Conservation (phyloP, 768 basidiomycete genomes). For the Amanita muscaria region DNA sequence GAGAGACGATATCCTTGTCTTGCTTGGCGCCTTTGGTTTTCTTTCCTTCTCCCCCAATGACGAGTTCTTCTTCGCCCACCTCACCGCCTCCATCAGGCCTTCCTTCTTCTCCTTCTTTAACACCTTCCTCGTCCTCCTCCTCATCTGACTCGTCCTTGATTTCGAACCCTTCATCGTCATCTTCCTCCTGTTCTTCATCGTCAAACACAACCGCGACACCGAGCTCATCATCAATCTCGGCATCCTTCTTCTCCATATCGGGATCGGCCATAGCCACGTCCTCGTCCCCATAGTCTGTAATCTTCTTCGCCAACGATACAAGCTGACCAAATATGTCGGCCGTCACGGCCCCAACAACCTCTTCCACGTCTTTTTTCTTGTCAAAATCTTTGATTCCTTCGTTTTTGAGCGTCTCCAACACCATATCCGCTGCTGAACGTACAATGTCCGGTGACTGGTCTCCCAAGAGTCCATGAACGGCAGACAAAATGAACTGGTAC, state of each 20-base stretch:
- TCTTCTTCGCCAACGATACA: constrained; percentile 81
- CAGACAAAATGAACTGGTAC: constrained; percentile 83
- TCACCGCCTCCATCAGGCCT: constrained; percentile 37
- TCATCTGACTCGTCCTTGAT: constrained; percentile 76
- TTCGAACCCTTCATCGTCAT: constrained; percentile 85
- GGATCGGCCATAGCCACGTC: constrained; percentile 75
- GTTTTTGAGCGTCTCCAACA: constrained; percentile 82
- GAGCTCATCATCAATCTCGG: constrained; percentile 89
- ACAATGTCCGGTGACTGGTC: constrained; percentile 96
- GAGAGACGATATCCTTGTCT: constrained; percentile 76
- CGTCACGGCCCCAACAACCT: constrained; percentile 54
- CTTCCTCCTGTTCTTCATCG: constrained; percentile 93
- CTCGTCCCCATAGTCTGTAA: constrained; percentile 90
- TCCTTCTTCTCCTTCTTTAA: constrained; percentile 35
- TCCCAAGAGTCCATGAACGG: constrained; percentile 76
- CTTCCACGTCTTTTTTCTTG: constrained; percentile 91
- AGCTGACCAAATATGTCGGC: constrained; percentile 78
- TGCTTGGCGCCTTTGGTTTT: constrained; percentile 42
- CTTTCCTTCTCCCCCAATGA: constrained; percentile 67
- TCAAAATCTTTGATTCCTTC: constrained; percentile 92
- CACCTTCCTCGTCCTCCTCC: constrained; percentile 69
- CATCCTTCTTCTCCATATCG: constrained; percentile 73
- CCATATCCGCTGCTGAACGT: constrained; percentile 88
- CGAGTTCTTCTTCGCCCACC: constrained; percentile 54
- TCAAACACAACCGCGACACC: constrained; percentile 99